Evolutionary conservation across 2,329 filamentous ascomycete genomes (phyloP), one percentile per base, ranked within the genome.

Genomic region (Gremmenia infestans): DNA sequence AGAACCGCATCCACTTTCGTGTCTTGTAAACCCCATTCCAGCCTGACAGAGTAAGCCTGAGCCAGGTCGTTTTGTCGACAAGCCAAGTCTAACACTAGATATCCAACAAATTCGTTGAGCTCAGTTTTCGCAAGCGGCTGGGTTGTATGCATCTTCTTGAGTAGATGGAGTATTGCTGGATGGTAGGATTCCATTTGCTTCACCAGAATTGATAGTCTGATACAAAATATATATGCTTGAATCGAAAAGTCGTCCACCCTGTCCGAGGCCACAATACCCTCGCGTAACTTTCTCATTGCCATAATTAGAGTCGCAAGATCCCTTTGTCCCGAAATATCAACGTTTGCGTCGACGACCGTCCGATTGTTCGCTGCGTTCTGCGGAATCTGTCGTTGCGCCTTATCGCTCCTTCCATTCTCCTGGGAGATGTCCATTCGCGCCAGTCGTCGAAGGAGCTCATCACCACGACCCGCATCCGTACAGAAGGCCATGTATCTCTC

Each of bases 401-500:
- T 48, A 32, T 66, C 54, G 67, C 62, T 56, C 22, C 55, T 58
- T 36, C 14, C 49, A 52, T 61, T 59, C 45, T 60, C 58, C 15
- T 62, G 53, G 17, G 63, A 64, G 22, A 67, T 58, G 4, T 67
- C 68, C 56, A 73, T 77, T 1, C 85, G 84, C 2, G 86, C 81
- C 69, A 96, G 92, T 53, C 89, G 86, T 50, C 81, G 79, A 57
- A 91, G 82, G 25, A 97, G 82, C 63, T 88, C 84, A 61, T 89
- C 85, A 52, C 85, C 80, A 67, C 87, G 82, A 54, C 85, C 82
- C 15, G 85, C 83, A 37, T 86, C 80, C 50, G 89, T 88, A 76
- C 91, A 96, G 71, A 96, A 95, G 60, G 84, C 83, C 82, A 96
- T 87, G 74, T 96, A 97, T 49, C 91, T 85, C 68, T 93, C 87